phyloP scores from a whole-genome alignment of 2,329 filamentous ascomycete genomes.

The Fusarium sp. region DNA sequence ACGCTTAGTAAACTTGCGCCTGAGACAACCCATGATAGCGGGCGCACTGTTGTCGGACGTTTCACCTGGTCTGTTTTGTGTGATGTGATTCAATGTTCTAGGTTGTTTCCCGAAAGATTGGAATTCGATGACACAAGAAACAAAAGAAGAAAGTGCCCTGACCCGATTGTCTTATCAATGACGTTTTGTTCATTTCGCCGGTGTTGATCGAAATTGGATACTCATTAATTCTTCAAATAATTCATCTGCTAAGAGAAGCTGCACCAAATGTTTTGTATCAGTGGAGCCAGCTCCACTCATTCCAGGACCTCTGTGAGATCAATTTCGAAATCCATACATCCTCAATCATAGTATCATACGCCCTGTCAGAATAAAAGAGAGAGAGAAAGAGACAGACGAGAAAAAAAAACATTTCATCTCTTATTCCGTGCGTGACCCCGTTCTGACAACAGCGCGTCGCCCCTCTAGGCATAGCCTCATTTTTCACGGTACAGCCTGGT shows the following conservation, averaged over 20 bases:
- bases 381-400: neutral
- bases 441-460: conserved; percentile 23
- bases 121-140: conserved; percentile 1
- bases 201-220: conserved; percentile 31
- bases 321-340: neutral
- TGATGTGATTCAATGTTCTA: conserved; percentile 23
- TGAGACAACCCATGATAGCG: neutral
- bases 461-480: conserved; percentile 28
- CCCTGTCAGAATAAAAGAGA: neutral
- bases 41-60: conserved; percentile 19
- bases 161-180: conserved; percentile 28
- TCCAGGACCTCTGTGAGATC: neutral
- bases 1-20: neutral
- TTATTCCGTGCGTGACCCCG: conserved; percentile 21
- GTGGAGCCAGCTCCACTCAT: conserved; percentile 17
- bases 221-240: neutral
- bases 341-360: neutral
- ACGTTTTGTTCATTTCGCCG: conserved; percentile 32
- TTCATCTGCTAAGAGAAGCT: conserved; percentile 7
- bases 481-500: conserved; percentile 13
- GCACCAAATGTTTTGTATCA: neutral
- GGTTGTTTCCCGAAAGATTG: conserved; percentile 23
- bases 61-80: conserved; percentile 8
- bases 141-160: conserved; percentile 16
- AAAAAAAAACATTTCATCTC: conserved; percentile 14